phyloP scores from a whole-genome alignment of 106 monocot genomes.

The Allium fistulosum region DNA sequence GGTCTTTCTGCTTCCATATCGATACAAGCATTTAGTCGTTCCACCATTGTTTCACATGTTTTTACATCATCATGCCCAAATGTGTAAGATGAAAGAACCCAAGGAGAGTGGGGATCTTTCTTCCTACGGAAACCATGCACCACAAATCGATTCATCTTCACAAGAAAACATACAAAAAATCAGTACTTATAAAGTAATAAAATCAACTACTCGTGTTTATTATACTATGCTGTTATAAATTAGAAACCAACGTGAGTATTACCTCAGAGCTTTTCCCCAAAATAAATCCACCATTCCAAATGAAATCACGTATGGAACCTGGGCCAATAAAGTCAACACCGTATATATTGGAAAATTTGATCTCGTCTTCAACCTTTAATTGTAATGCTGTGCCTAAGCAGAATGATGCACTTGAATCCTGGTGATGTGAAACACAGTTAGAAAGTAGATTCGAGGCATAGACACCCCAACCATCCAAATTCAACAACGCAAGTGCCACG shows the following conservation, averaged over 20 bases:
- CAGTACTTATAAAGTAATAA: background rate
- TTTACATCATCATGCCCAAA: slow-evolving; percentile 67
- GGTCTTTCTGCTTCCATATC: slow-evolving; percentile 43
- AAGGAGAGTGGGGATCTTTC: slow-evolving; percentile 25
- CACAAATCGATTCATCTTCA: slow-evolving; percentile 75
- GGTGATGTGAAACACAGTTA: slow-evolving; percentile 9
- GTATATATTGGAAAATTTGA: slow-evolving; percentile 70
- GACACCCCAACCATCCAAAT: background rate
- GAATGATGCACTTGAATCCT: slow-evolving; percentile 27
- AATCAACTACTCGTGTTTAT: background rate
- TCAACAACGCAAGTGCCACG: background rate
- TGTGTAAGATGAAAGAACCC: slow-evolving; percentile 50
- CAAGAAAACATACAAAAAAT: slow-evolving; percentile 13
- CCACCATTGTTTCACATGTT: slow-evolving; percentile 57
- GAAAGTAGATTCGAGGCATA: background rate
- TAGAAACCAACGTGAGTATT: background rate
- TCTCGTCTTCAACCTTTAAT: slow-evolving; percentile 29
- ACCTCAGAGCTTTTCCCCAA: slow-evolving; percentile 34
- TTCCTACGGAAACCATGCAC: slow-evolving; percentile 47
- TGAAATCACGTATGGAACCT: slow-evolving; percentile 32
- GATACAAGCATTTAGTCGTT: slow-evolving; percentile 28
- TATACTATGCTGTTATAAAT: background rate
- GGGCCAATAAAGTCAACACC: slow-evolving; percentile 47
- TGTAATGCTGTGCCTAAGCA: slow-evolving; percentile 34
- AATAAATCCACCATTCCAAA: slow-evolving; percentile 16